phyloP scores from a whole-genome alignment of 352 stramenopile species.

The Globisporangium nunn region DNA sequence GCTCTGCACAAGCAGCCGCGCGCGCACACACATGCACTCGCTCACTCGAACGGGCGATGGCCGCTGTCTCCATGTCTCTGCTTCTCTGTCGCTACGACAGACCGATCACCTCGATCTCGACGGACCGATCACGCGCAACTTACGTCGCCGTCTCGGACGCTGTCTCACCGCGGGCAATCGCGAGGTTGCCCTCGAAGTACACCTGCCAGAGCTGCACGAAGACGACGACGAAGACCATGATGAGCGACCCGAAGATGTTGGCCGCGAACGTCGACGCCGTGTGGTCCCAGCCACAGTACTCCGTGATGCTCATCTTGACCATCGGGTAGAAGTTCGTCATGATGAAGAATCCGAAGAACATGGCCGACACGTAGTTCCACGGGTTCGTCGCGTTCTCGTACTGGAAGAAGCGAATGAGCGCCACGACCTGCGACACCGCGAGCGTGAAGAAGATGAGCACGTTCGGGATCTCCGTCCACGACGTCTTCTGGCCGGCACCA shows the following conservation, averaged over 20 bases:
- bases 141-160: constrained; percentile 4
- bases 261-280: constrained; percentile 74
- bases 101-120: background rate
- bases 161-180: constrained; percentile 40
- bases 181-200: constrained; percentile 71
- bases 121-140: background rate
- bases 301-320: constrained; percentile 89
- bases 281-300: constrained; percentile 88
- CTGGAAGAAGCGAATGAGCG: constrained; percentile 81
- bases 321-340: constrained; percentile 86
- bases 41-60: background rate
- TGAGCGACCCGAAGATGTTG: constrained; percentile 78
- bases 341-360: constrained; percentile 86
- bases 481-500: constrained; percentile 84
- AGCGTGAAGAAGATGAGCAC: constrained; percentile 86
- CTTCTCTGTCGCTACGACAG: background rate
- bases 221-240: constrained; percentile 79
- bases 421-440: constrained; percentile 62
- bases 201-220: constrained; percentile 88
- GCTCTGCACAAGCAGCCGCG: background rate
- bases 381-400: constrained; percentile 86
- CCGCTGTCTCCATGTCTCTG: background rate
- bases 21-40: background rate
- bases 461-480: constrained; percentile 86
- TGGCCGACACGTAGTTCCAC: constrained; percentile 86